Evolutionary conservation across 768 basidiomycete species (phyloP).

Genomic region (Mycena chlorophos): DNA sequence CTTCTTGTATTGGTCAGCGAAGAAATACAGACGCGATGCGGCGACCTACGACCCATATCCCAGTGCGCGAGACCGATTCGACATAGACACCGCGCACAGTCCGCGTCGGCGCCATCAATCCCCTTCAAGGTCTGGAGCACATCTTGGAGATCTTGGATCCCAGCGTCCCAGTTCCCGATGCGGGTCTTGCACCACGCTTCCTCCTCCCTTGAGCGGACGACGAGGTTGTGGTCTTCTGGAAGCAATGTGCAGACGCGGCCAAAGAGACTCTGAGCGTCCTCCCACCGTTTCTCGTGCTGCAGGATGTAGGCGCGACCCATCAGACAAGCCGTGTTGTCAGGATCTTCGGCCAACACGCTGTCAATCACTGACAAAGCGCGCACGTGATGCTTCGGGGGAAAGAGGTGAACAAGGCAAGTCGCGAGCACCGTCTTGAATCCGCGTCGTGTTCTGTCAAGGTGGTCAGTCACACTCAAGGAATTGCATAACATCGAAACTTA

Average conservation of each 20-base stretch:
- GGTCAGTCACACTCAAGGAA: conserved; percentile 34
- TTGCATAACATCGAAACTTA: conserved; percentile 44
- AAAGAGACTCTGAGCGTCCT: conserved; percentile 65
- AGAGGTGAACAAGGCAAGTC: conserved; percentile 78
- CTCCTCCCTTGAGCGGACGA: conserved; percentile 75
- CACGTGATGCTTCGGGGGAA: conserved; percentile 85
- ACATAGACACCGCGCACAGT: conserved; percentile 82
- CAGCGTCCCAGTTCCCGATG: conserved; percentile 45
- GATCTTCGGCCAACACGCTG: conserved; percentile 63
- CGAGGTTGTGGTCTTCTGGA: conserved; percentile 45
- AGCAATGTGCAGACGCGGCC: conserved; percentile 51
- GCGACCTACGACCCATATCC: conserved; percentile 63
- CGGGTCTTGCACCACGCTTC: conserved; percentile 81
- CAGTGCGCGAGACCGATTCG: conserved; percentile 77
- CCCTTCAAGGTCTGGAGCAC: conserved; percentile 48
- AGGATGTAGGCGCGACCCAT: conserved; percentile 77
- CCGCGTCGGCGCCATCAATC: conserved; percentile 49
- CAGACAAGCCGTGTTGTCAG: conserved; percentile 63
- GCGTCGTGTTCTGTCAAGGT: conserved; percentile 52
- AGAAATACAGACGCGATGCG: not conserved
- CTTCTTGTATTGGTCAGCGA: conserved; percentile 38
- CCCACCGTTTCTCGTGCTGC: conserved; percentile 64
- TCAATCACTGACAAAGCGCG: conserved; percentile 76
- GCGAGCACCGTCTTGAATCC: conserved; percentile 73
- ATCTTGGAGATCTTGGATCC: conserved; percentile 46